phyloP scores from a whole-genome alignment of 148 eudicot genomes.

The Fagopyrum esculentum region DNA sequence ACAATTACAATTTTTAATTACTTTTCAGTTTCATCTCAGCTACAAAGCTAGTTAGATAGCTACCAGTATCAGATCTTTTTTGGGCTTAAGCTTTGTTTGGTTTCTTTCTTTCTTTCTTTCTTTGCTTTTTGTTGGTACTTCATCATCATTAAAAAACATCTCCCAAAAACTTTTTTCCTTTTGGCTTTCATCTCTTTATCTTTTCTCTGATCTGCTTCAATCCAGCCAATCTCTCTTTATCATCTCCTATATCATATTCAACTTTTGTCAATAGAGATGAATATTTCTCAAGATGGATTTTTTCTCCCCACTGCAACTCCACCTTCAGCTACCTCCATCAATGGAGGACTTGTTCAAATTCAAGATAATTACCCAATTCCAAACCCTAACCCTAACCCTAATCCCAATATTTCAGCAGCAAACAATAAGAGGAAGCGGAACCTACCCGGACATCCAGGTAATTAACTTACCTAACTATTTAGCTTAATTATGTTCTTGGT shows the following conservation, averaged over 20 bases:
- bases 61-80: conserved; percentile 7
- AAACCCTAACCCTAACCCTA: conserved; percentile 30
- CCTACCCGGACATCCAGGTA: conserved; percentile 56
- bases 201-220: neutral
- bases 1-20: neutral
- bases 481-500: neutral
- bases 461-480: neutral
- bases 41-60: neutral
- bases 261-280: neutral
- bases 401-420: neutral
- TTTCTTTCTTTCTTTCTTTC: conserved; percentile 5
- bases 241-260: neutral
- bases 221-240: neutral
- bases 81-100: conserved; percentile 1
- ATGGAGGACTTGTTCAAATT: neutral
- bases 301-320: conserved; percentile 4
- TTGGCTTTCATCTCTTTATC: conserved; percentile 11
- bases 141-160: conserved; percentile 6
- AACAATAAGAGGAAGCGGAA: conserved; percentile 31
- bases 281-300: conserved; percentile 13
- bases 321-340: conserved; percentile 1
- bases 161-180: neutral
- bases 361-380: conserved; percentile 17
- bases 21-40: conserved; percentile 1
- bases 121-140: conserved; percentile 9